Evolutionary conservation across 768 basidiomycete species (phyloP).

Genomic region (Leucocoprinus leucothites): DNA sequence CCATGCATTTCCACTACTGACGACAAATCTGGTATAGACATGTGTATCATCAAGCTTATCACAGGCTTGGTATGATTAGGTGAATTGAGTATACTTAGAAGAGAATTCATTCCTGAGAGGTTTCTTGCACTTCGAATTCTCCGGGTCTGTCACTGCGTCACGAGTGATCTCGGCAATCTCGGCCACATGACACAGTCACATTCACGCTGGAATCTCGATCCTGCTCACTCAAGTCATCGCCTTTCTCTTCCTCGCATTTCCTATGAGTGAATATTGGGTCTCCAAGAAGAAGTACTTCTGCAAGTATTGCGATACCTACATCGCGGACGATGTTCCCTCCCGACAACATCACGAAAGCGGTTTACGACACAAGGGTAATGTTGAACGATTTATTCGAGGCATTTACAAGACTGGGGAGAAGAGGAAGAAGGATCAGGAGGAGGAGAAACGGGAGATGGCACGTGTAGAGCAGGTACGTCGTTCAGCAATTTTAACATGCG

Average conservation of each 20-base stretch:
- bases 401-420: slow-evolving; percentile 93
- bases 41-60: too few species aligned
- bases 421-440: slow-evolving; percentile 78
- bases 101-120: too few species aligned
- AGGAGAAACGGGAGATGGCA: slow-evolving; percentile 85
- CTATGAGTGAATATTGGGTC: slow-evolving; percentile 92
- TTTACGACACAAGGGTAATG: slow-evolving; percentile 89
- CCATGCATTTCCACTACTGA: too few species aligned
- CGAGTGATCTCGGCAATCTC: too few species aligned
- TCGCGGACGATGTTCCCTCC: slow-evolving; percentile 94
- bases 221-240: not conserved
- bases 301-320: slow-evolving; percentile 97
- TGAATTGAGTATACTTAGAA: too few species aligned
- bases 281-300: slow-evolving; percentile 91
- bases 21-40: too few species aligned
- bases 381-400: slow-evolving; percentile 87
- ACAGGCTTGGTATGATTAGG: too few species aligned
- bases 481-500: not conserved
- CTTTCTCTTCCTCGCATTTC: slow-evolving; percentile 7
- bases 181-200: not conserved
- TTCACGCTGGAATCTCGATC: not conserved
- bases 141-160: not conserved
- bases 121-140: too few species aligned
- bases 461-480: slow-evolving; percentile 71
- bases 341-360: slow-evolving; percentile 91